Conservation (phyloP, 2,329 filamentous ascomycete species). For the Cytospora piceae region DNA sequence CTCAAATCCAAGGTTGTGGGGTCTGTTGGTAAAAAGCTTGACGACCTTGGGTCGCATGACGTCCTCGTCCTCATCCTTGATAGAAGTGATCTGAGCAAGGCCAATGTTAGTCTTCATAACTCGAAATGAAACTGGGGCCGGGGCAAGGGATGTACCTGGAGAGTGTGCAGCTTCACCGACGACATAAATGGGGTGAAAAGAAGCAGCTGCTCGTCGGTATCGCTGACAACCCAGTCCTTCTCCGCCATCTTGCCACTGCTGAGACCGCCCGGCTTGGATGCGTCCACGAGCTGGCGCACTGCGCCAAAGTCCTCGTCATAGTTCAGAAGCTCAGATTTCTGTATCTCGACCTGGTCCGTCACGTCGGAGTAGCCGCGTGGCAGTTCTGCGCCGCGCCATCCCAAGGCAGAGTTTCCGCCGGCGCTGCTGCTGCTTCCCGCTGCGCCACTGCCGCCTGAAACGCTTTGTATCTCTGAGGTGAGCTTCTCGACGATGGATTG, state of each 20-base stretch:
- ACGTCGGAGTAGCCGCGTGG: constrained; percentile 85
- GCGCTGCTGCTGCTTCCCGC: constrained; percentile 45
- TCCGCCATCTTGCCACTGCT: constrained; percentile 57
- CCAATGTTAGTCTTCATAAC: neutral
- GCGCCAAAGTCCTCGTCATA: constrained; percentile 75
- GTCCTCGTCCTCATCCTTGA: constrained; percentile 66
- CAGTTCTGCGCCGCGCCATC: constrained; percentile 75
- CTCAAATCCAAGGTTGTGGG: constrained; percentile 91
- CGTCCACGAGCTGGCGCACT: constrained; percentile 75
- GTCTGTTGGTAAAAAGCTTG: constrained; percentile 83
- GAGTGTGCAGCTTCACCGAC: constrained; percentile 84
- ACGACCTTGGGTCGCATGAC: constrained; percentile 82
- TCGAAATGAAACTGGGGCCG: neutral
- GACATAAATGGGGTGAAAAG: constrained; percentile 89
- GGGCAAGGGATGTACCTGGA: constrained; percentile 55
- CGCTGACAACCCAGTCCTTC: constrained; percentile 92
- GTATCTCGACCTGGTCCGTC: constrained; percentile 77
- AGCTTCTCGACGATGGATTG: constrained; percentile 73
- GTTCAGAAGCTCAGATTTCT: constrained; percentile 85
- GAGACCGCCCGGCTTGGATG: constrained; percentile 66
- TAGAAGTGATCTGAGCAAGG: constrained; percentile 75
- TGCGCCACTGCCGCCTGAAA: constrained; percentile 51
- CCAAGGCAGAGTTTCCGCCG: constrained; percentile 48
- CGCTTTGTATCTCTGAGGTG: constrained; percentile 64
- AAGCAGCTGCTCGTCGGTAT: constrained; percentile 96